A percentile compares a stretch with the other conserved stretches of the same genome.
Conservation (phyloP, 2,329 filamentous ascomycete species). For the Talaromyces islandicus region DNA sequence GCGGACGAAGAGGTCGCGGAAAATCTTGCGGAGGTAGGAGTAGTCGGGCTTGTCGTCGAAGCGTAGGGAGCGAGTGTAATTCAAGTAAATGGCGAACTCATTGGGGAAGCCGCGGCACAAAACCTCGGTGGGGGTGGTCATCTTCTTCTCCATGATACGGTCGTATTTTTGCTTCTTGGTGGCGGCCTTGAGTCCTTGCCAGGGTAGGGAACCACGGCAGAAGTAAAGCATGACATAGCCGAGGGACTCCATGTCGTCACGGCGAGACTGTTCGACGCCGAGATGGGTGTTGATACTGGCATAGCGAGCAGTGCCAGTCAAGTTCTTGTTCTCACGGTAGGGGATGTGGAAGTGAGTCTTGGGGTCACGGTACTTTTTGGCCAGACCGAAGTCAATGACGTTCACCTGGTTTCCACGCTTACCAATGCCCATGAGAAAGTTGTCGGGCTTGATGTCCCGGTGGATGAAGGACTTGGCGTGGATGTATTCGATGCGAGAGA, state of each 20-base stretch:
- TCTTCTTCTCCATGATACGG: conserved; percentile 99
- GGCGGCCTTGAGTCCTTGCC: conserved; percentile 97
- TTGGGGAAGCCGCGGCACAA: conserved; percentile 97
- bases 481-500: conserved; percentile 99
- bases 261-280: conserved; percentile 96
- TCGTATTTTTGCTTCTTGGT: conserved; percentile 99
- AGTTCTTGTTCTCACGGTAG: conserved; percentile 99
- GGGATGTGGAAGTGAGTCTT: conserved; percentile 99
- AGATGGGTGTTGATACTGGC: conserved; percentile 98
- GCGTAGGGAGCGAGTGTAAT: conserved; percentile 96
- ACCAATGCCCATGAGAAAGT: conserved; percentile 98
- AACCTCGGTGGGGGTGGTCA: conserved; percentile 97
- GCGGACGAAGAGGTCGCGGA: conserved; percentile 97
- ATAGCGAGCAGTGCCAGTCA: conserved; percentile 97
- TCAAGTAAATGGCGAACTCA: conserved; percentile 98
- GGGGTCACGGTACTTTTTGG: conserved; percentile 99
- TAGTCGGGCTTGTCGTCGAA: conserved; percentile 99
- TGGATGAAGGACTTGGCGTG: conserved; percentile 99
- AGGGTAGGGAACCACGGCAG: conserved; percentile 95
- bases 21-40: conserved; percentile 99
- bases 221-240: conserved; percentile 99
- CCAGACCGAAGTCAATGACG: conserved; percentile 96
- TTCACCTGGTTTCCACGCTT: conserved; percentile 99
- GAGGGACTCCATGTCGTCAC: conserved; percentile 98
- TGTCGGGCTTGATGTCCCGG: conserved; percentile 99